Evolutionary conservation across 2,329 filamentous ascomycete genomes (phyloP).

Genomic region (Mariannaea sp.): DNA sequence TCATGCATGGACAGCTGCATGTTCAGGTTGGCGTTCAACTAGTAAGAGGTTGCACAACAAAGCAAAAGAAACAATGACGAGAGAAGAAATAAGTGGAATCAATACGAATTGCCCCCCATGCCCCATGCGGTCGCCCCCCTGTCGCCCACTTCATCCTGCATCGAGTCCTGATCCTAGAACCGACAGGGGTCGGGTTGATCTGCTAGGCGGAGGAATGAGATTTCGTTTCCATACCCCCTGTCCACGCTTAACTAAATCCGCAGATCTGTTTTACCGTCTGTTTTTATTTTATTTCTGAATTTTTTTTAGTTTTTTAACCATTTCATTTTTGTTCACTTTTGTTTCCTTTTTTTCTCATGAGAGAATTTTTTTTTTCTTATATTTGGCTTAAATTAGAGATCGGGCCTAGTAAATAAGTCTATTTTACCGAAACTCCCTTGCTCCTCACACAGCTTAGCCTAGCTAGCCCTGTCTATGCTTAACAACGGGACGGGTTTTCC

Average conservation of each 20-base stretch:
- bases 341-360: too few relatives aligned
- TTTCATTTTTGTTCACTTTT: too few relatives aligned
- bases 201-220: background rate
- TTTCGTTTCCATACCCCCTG: background rate
- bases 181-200: constrained; percentile 2
- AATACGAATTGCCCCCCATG: constrained; percentile 34
- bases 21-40: constrained; percentile 11
- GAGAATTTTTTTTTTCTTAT: too few relatives aligned
- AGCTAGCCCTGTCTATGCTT: too few relatives aligned
- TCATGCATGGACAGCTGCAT: constrained; percentile 12
- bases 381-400: constrained; percentile 3
- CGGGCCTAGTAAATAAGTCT: background rate
- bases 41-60: constrained; percentile 17
- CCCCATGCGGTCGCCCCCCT: too few relatives aligned
- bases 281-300: background rate
- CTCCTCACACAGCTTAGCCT: too few relatives aligned
- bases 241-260: background rate
- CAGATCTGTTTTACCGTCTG: background rate
- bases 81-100: constrained; percentile 7
- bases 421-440: background rate
- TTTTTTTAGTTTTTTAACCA: too few relatives aligned
- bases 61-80: background rate
- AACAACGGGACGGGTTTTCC: too few relatives aligned
- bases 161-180: constrained; percentile 8
- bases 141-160: constrained; percentile 18